Conservation (phyloP, 768 basidiomycete genomes). For the Tylopilus subfusipes region DNA sequence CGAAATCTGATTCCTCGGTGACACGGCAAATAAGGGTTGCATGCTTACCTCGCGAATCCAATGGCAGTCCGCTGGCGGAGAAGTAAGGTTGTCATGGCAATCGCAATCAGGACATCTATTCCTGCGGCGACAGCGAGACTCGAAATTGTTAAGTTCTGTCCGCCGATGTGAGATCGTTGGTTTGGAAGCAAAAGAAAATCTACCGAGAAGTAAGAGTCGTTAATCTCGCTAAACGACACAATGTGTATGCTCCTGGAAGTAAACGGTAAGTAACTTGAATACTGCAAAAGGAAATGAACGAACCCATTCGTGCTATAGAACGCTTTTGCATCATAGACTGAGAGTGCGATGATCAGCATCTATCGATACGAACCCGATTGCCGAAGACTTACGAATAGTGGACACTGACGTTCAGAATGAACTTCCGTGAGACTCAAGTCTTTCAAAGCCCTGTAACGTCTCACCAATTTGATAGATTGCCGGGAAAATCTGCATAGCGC, state of each 20-base stretch:
- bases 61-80: not conserved
- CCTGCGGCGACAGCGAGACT: not conserved
- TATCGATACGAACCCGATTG: not conserved
- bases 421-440: not conserved
- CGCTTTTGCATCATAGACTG: slow-evolving; percentile 1
- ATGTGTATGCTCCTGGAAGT: not conserved
- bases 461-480: slow-evolving; percentile 8
- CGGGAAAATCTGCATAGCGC: not conserved
- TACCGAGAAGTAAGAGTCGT: not conserved
- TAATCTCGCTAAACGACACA: not conserved
- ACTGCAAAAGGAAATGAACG: not conserved
- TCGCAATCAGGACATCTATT: slow-evolving; percentile 7
- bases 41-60: not conserved
- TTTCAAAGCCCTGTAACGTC: not conserved
- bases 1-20: not conserved
- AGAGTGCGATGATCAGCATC: not conserved
- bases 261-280: not conserved
- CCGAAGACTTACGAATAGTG: not conserved
- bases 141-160: not conserved
- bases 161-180: not conserved
- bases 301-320: slow-evolving; percentile 7
- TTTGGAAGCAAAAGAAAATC: not conserved
- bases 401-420: not conserved
- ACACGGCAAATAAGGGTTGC: no score
- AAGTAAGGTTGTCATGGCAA: slow-evolving; percentile 10